Conservation (phyloP, 176 grass and related monocot genomes). For the sorghum (Sorghum bicolor) region DNA sequence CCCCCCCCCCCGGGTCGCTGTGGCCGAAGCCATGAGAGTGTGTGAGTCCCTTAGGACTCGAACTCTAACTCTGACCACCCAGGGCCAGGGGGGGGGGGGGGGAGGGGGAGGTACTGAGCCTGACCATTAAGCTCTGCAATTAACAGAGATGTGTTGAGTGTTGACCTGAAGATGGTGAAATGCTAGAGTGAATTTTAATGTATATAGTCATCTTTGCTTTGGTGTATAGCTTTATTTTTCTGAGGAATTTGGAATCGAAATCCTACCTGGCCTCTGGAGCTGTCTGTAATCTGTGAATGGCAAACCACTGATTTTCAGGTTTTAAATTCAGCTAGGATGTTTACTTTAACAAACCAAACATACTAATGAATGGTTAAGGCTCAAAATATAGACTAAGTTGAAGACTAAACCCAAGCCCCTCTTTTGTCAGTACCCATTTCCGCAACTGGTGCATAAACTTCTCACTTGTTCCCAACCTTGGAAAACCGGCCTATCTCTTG, state of each 20-base stretch:
- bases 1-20: too few relatives aligned
- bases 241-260: not conserved
- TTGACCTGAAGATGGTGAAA: not conserved
- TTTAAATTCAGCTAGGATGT: not conserved
- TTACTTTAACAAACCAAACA: not conserved
- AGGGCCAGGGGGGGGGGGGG: too few relatives aligned
- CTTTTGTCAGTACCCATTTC: not conserved
- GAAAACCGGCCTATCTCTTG: not conserved
- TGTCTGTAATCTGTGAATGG: not conserved
- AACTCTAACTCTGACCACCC: too few relatives aligned
- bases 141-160: not conserved
- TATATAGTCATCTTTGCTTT: not conserved
- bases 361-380: not conserved
- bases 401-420: not conserved
- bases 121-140: not conserved
- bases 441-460: not conserved
- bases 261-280: not conserved
- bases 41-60: too few relatives aligned
- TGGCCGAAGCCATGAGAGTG: too few relatives aligned
- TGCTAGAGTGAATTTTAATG: not conserved
- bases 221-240: not conserved
- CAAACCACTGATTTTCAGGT: not conserved
- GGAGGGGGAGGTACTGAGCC: too few relatives aligned
- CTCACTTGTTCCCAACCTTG: not conserved
- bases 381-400: not conserved